Evolutionary conservation across 1,284 basidiomycete genomes (phyloP), one percentile per base, ranked within the genome.

Genomic region (Ceraceosorus bombacis): DNA sequence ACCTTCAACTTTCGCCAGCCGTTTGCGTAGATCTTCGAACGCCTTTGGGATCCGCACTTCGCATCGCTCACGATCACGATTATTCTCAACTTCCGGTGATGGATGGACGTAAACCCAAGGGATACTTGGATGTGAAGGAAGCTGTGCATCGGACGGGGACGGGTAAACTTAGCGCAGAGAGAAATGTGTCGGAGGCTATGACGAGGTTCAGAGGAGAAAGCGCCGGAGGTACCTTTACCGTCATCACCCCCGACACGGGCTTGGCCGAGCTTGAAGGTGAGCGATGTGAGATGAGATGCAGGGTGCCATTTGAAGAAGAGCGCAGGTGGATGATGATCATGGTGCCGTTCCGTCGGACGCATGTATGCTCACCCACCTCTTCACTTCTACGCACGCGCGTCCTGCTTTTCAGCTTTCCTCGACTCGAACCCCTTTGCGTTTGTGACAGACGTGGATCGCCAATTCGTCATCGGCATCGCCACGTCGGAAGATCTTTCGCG

Each of bases 161-260:
- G 51, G 71, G 66, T 37, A 63, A 57, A 40, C 46, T 57, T 15
- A 61, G 71, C 40, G 56, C 63, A 53, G 41, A 63, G 6, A 68
- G 73, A 40, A 56, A 60, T 15, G 62, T 65, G 2, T 49, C 55
- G 48, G 57, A 58, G 15, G 64, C 66, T 58, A 72, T 72, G 71
- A 67, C 59, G 55, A 66, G 63, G 51, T 77, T 67, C 62, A 60
- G 64, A 60, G 61, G 62, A 53, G 59, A 58, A 43, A 56, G 8
- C 49, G 59, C 15, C 48, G 57, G 12, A 59, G 57, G 10, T 51
- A 51, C 7, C 27, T 77, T 65, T 53, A 71, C 68, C 41, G 64
- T 77, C 55, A 72, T 77, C 50, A 67, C 67, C 4, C 68, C 70
- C 17, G 70, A 72, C 51, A 77, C 73, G 7, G 72, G 69, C 52